Conservation (phyloP, 2,329 filamentous ascomycete genomes). For the Fusarium algeriense region DNA sequence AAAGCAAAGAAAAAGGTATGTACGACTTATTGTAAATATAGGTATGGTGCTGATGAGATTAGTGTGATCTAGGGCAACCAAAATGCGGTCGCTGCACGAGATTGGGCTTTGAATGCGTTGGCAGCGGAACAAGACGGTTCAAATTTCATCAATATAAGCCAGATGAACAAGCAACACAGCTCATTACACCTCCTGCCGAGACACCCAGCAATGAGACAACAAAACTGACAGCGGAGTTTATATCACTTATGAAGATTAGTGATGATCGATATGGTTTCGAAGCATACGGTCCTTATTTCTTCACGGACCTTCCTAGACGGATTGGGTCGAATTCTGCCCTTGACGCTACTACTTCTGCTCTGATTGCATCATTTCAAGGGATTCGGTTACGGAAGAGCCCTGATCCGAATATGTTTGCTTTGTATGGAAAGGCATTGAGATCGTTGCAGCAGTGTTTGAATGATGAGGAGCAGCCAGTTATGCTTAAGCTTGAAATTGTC, state of each 20-base stretch:
- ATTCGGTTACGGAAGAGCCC: constrained; percentile 1
- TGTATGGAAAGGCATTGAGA: constrained; percentile 19
- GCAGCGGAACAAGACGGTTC: constrained; percentile 9
- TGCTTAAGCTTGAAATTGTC: constrained; percentile 19
- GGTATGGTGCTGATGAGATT: background rate
- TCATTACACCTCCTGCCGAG: background rate
- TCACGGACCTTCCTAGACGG: constrained; percentile 12
- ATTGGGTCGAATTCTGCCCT: constrained; percentile 12
- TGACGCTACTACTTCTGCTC: constrained; percentile 7
- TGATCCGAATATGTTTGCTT: background rate
- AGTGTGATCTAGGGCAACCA: constrained; percentile 28
- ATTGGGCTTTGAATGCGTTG: background rate
- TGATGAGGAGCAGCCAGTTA: background rate
- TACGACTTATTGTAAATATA: rapidly evolving
- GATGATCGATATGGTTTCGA: constrained; percentile 21
- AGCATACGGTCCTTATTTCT: constrained; percentile 10
- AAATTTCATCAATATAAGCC: constrained; percentile 25
- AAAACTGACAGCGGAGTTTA: background rate
- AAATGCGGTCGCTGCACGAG: constrained; percentile 20
- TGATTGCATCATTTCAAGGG: constrained; percentile 13
- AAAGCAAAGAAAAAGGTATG: constrained; percentile 25
- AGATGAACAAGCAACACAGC: background rate
- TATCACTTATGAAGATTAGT: constrained; percentile 16
- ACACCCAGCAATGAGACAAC: constrained; percentile 2
- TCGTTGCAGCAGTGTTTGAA: constrained; percentile 8